phyloP scores from a whole-genome alignment of 495 filamentous ascomycete species.

The Daldinia concentrica region DNA sequence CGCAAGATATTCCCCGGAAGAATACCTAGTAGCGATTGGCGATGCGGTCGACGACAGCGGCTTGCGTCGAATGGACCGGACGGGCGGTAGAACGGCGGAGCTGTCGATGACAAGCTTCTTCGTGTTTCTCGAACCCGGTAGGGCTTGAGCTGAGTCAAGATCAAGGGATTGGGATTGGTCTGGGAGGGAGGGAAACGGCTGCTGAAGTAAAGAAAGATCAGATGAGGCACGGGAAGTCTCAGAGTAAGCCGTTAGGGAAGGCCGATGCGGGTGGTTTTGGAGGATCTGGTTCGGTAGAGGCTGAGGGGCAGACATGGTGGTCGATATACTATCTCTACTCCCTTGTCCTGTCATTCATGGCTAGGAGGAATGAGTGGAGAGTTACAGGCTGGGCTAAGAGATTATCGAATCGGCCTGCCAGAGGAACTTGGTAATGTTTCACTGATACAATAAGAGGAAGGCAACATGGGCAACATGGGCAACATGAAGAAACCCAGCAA shows the following conservation, averaged over 20 bases:
- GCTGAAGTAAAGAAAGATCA: conserved; percentile 41
- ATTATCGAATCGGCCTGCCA: conserved; percentile 36
- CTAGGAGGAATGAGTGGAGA: conserved; percentile 37
- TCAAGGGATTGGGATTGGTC: conserved; percentile 42
- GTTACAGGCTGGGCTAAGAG: conserved; percentile 35
- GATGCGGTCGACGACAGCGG: conserved; percentile 64
- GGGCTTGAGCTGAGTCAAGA: conserved; percentile 21
- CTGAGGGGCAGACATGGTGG: conserved; percentile 38
- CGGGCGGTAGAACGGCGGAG: conserved; percentile 21
- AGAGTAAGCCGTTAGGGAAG: conserved; percentile 44
- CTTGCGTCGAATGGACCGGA: conserved; percentile 60
- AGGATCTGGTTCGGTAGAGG: conserved; percentile 23
- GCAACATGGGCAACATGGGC: conserved; percentile 16
- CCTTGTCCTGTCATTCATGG: conserved; percentile 42
- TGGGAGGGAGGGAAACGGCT: conserved; percentile 38
- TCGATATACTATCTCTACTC: conserved; percentile 32
- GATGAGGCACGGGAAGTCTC: conserved; percentile 47
- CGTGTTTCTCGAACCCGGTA: conserved; percentile 43
- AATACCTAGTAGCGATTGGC: conserved; percentile 59
- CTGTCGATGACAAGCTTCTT: conserved; percentile 41
- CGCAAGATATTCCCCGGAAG: conserved; percentile 55
- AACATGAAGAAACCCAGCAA: conserved; percentile 23
- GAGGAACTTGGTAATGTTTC: conserved; percentile 39
- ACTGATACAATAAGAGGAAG: conserved; percentile 34
- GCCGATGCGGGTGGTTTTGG: conserved; percentile 35